A percentile compares a stretch with the other conserved stretches of the same genome.
Conservation (phyloP, 441 rosid species). For the Euphorbia corollata region DNA sequence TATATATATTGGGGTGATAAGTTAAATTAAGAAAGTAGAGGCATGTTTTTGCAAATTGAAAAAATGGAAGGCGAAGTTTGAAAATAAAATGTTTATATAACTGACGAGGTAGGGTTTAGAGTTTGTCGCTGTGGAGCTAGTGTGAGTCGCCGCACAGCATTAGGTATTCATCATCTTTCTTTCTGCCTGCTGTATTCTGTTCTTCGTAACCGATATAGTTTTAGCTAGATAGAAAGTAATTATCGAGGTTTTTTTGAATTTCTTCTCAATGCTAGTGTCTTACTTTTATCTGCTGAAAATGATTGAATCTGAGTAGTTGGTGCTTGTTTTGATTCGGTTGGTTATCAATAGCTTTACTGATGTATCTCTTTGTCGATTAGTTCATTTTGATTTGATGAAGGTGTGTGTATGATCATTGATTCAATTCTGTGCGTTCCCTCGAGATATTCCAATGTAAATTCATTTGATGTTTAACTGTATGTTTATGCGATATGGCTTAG, state of each 20-base stretch:
- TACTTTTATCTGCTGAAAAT: not conserved
- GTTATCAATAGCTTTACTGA: too few relatives aligned
- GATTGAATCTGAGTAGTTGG: not conserved
- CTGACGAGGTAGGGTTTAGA: constrained; percentile 32
- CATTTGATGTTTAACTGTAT: not conserved
- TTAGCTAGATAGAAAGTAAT: not conserved
- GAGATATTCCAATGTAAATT: too few relatives aligned
- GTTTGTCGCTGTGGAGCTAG: constrained; percentile 1
- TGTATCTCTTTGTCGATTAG: too few relatives aligned
- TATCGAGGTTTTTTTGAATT: not conserved
- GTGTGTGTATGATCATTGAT: not conserved
- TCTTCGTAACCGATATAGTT: constrained; percentile 8
- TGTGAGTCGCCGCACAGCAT: constrained; percentile 19
- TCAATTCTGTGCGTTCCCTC: too few relatives aligned
- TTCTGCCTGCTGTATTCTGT: not conserved
- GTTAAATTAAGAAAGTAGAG: not conserved
- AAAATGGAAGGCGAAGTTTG: constrained; percentile 2
- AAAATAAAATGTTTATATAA: constrained; percentile 17
- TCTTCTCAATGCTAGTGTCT: not conserved
- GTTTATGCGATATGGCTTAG: not conserved
- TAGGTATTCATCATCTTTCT: constrained; percentile 8
- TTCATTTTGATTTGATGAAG: too few relatives aligned
- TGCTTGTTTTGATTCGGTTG: not conserved
- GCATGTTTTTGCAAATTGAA: not conserved
- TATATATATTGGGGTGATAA: not conserved